phyloP scores from a whole-genome alignment of 2,329 filamentous ascomycete species.

The Neofusicoccum kwambonambiense region DNA sequence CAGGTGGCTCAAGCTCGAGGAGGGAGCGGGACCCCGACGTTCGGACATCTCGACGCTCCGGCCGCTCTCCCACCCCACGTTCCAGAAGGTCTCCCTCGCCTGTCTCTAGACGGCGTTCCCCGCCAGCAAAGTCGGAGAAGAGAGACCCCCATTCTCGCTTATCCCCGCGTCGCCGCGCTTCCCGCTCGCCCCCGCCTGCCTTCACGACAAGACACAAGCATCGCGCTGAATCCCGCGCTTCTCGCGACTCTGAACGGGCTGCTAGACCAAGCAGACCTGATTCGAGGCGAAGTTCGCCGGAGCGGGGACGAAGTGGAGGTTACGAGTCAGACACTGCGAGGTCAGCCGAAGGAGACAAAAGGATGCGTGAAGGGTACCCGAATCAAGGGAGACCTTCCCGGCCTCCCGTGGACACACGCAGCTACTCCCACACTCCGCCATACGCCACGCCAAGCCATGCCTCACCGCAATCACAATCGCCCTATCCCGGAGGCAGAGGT shows the following conservation, averaged over 20 bases:
- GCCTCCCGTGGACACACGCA: conserved; percentile 44
- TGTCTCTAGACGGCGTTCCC: conserved; percentile 27
- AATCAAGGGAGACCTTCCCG: conserved; percentile 40
- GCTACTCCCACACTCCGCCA: conserved; percentile 60
- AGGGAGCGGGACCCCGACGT: conserved; percentile 22
- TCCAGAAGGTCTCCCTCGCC: conserved; percentile 30
- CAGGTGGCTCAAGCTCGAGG: background rate
- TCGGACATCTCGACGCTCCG: conserved; percentile 25
- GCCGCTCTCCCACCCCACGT: conserved; percentile 33
- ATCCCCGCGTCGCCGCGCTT: conserved; percentile 25
- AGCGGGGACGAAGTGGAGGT: conserved; percentile 30
- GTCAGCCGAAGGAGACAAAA: conserved; percentile 22
- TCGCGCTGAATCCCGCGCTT: conserved; percentile 24
- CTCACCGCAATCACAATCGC: conserved; percentile 62
- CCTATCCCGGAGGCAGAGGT: conserved; percentile 56
- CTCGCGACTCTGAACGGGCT: conserved; percentile 21
- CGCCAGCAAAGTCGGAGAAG: conserved; percentile 24
- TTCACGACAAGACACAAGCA: conserved; percentile 22
- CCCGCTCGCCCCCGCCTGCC: conserved; percentile 30
- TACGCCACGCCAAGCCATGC: conserved; percentile 56
- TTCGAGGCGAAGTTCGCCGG: conserved; percentile 30
- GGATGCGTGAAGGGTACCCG: conserved; percentile 37
- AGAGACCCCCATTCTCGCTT: conserved; percentile 29
- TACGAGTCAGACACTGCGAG: conserved; percentile 33
- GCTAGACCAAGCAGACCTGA: conserved; percentile 20